These are phyloP conservation scores for Nakazawaea laoshanensis DNA, from an alignment of 805 yeast genomes.

Conservation along the genomic window DNA sequence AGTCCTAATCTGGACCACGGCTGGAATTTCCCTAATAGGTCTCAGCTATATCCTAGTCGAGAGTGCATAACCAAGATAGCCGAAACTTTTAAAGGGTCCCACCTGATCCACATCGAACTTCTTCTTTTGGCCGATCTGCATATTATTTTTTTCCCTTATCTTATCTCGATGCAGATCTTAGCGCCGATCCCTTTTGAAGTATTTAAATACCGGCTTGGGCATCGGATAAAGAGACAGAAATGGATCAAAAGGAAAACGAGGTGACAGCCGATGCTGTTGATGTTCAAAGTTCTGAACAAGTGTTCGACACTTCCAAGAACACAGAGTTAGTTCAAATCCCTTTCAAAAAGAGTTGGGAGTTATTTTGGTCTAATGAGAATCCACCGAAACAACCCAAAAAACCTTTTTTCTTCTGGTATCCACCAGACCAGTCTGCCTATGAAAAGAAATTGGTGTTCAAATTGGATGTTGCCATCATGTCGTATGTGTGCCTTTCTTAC, in stretches of 20 bases:
- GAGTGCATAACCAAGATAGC: not conserved
- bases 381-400: not conserved
- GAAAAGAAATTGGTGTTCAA: constrained; percentile 31
- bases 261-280: not conserved
- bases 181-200: no score
- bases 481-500: constrained; percentile 50
- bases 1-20: constrained; percentile 50
- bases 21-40: constrained; percentile 53
- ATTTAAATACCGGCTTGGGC: no score
- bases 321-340: constrained; percentile 5
- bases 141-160: no score
- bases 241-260: not conserved
- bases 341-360: constrained; percentile 2
- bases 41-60: constrained; percentile 29
- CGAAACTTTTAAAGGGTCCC: no score
- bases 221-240: no score
- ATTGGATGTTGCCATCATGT: constrained; percentile 46
- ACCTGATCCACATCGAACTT: no score
- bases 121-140: no score
- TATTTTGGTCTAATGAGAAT: constrained; percentile 1
- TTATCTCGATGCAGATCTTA: no score
- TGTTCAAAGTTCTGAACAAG: not conserved
- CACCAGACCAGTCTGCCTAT: constrained; percentile 1
- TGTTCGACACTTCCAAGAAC: constrained; percentile 2
- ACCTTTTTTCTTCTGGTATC: constrained; percentile 4